phyloP scores from a whole-genome alignment of 345 rosid species.

The Cardamine chenopodiifolia region DNA sequence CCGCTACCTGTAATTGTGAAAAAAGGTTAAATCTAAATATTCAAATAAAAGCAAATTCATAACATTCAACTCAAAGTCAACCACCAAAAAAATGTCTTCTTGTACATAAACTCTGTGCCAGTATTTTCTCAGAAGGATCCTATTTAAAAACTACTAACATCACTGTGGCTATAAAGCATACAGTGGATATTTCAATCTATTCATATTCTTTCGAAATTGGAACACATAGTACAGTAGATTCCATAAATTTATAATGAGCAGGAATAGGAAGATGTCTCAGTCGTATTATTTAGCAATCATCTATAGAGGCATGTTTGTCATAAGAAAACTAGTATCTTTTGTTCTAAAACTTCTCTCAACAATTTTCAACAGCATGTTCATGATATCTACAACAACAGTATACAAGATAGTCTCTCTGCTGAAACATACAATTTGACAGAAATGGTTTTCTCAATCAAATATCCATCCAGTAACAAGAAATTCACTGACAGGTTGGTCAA shows the following conservation, averaged over 20 bases:
- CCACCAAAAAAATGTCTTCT: constrained; percentile 2
- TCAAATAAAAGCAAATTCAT: neutral
- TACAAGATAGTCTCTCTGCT: neutral
- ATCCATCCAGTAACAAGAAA: neutral
- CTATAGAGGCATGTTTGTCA: constrained; percentile 1
- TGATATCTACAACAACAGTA: neutral
- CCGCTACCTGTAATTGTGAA: constrained; percentile 66
- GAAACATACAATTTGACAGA: neutral
- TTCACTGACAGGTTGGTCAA: neutral
- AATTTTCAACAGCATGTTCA: neutral
- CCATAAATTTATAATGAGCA: neutral
- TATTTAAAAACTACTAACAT: neutral
- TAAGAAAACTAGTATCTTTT: neutral
- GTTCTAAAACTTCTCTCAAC: neutral
- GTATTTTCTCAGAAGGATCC: neutral
- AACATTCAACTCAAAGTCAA: neutral
- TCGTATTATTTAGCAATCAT: neutral
- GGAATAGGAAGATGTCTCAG: too few species aligned
- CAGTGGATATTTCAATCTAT: neutral
- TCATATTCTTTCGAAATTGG: neutral
- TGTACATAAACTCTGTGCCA: neutral
- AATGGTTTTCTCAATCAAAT: neutral
- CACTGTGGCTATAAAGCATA: constrained; percentile 5
- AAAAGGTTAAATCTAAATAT: constrained; percentile 9
- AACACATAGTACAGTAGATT: neutral